Evolutionary conservation across 257 asterid genomes (phyloP), one percentile per base, ranked within the genome.

Genomic region (Thymus mandschuricus): DNA sequence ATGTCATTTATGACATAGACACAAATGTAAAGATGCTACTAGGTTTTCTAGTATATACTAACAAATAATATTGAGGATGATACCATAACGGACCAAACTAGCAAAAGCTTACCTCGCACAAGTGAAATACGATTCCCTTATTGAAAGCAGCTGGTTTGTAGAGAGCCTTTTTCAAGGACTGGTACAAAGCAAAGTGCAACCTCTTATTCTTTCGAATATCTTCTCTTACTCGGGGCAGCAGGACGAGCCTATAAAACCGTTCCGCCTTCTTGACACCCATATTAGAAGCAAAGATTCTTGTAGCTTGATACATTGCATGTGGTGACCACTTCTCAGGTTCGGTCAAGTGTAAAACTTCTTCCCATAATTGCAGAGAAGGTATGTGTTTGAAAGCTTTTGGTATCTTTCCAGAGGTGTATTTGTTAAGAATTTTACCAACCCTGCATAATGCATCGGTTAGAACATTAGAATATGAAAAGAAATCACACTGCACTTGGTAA

Each of bases 271-370:
- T 85, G 74, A 83, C 91, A 63, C 92, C 94, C 89, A 93, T 33
- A 89, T 89, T 88, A 58, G 98, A 90, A 81, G 97, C 91, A 76
- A 92, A 92, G 44, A 90, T 87, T 83, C 95, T 86, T n/a, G 96
- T 92, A 38, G 98, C 97, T 83, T 92, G 97, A 77, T 74, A 88
- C 90, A 92, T 84, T 6, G 93, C 98, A 81, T 90, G 87, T 50
- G 96, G 88, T 9, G 98, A 90, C 98, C 98, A 93, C 56, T 87
- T 90, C 73, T 90, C 94, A 28, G 97, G 98, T 71, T 90, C 98
- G 8, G 97, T 90, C 78, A 93, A 62, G 78, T 87, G 78, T 55
- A 93, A 80, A 29, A 93, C 94, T 81, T 87, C 97, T 81, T 90
- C 98, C 97, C 97, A 93, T 44, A 69, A 78, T 70, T 86, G 87